These are phyloP conservation scores for Ustilago cynodontis DNA, from an alignment of 1,284 basidiomycete genomes.

Conservation along the genomic window DNA sequence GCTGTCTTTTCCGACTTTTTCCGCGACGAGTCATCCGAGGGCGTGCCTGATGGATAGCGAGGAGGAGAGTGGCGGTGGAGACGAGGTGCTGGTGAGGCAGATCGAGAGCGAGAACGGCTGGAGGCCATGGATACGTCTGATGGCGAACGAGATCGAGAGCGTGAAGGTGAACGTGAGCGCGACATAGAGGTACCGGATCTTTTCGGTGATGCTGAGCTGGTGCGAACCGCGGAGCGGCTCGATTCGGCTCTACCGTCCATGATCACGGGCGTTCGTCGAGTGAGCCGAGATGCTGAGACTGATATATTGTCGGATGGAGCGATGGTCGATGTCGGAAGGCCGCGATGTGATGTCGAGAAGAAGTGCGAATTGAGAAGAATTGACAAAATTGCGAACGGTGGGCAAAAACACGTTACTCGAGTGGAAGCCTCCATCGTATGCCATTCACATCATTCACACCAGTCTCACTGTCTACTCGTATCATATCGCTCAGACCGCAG, in stretches of 20 bases:
- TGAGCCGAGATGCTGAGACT: not conserved
- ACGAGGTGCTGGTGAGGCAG: not conserved
- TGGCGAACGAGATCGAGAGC: slow-evolving; percentile 6
- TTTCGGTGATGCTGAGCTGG: not conserved
- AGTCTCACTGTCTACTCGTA: too few species aligned
- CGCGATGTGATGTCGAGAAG: not conserved
- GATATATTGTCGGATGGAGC: not conserved
- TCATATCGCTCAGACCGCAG: too few species aligned
- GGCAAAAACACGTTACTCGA: too few species aligned
- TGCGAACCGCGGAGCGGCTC: slow-evolving; percentile 6
- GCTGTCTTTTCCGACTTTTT: slow-evolving; percentile 19
- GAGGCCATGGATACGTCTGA: slow-evolving; percentile 1
- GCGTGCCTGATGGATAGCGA: not conserved
- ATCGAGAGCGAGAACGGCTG: slow-evolving; percentile 6
- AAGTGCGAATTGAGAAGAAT: not conserved
- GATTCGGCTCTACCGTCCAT: slow-evolving; percentile 23
- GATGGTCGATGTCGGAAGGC: slow-evolving; percentile 2
- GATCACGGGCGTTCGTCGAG: not conserved
- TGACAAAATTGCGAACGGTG: not conserved
- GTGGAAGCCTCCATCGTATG: not conserved
- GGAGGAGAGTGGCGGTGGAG: not conserved
- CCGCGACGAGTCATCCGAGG: not conserved
- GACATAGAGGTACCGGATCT: slow-evolving; percentile 3
- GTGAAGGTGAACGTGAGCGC: not conserved
- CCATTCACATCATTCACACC: not conserved